Base-by-base conservation (phyloP, 148 eudicot species). In the Simmondsia chinensis region DNA sequence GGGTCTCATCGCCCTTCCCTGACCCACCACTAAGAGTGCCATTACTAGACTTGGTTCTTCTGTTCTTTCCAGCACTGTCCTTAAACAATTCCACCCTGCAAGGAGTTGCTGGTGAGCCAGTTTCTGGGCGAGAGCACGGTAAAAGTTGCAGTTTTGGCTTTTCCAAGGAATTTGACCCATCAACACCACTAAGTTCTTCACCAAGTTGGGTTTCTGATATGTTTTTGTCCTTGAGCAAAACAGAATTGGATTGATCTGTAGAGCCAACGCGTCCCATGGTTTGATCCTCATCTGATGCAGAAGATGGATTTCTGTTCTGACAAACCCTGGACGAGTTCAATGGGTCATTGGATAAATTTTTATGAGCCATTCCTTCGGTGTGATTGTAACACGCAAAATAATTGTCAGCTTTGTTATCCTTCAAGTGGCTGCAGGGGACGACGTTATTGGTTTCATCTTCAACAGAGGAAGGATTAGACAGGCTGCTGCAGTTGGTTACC, bases 381-480 rank as follows among this genome's bases (percentile, higher is more conserved):
- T 27, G 61, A 10, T 59, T 54, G 25, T 33, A 39, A 24, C 41
- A 52, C 33, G 11, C 54, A 39, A 51, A 66, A 48, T 50, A 64
- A 16, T 53, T 54, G 30, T 64, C 70, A 33, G 46, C 52, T 37
- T 42, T 64, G 57, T 52, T 69, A 35, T 62, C 60, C 11, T 59
- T 68, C 51, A 50, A 49, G 37, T 57, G 54, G 39, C 61, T 59
- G 36, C 58, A 70, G 8, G 59, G 62, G 22, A 60, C 37, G 14
- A 52, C 24, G 31, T 81, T 75, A 33, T 66, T 83, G 15, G 74
- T 75, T 72, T 88, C 97, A 45, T 88, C 97, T 52, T 88, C 97
- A 9, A 83, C 73, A 0, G 96, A 83, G 22, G 94, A 80, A 5
- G 94, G 94, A 61, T 83, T 84, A 20, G 97, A 84, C 26, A 89